These are phyloP conservation scores for Jasminum sambac DNA, from an alignment of 257 asterid genomes.

Conservation along the genomic window DNA sequence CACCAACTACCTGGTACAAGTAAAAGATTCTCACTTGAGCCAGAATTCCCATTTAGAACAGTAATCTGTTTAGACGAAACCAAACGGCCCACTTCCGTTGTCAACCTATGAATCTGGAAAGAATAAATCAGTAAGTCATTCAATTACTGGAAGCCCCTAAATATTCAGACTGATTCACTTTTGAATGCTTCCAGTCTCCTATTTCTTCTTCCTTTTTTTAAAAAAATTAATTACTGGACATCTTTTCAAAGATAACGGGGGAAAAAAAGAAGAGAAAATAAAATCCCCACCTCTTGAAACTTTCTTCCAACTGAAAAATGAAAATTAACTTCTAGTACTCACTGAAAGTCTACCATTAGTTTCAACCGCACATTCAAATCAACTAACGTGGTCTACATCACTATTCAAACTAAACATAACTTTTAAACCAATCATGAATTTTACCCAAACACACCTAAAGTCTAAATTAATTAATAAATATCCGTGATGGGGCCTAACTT, in stretches of 20 bases:
- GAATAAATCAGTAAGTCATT: conserved; percentile 20
- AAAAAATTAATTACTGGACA: too few relatives aligned
- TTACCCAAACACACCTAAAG: background rate
- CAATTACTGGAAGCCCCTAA: background rate
- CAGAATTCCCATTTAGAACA: conserved; percentile 64
- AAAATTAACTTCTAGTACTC: too few relatives aligned
- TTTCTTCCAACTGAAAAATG: too few relatives aligned
- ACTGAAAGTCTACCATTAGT: too few relatives aligned
- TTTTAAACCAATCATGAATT: too few relatives aligned
- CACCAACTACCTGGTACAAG: conserved; percentile 1
- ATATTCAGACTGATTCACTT: background rate
- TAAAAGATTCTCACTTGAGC: conserved; percentile 42
- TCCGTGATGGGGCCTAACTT: too few relatives aligned
- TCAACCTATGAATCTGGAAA: conserved; percentile 66
- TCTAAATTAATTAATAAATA: background rate
- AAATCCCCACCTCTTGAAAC: background rate
- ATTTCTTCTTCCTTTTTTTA: too few relatives aligned
- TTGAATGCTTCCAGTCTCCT: background rate
- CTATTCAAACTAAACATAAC: too few relatives aligned
- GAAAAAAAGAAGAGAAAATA: background rate
- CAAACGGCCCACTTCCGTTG: conserved; percentile 70
- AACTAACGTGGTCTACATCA: too few relatives aligned
- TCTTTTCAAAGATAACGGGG: too few relatives aligned
- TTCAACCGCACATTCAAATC: too few relatives aligned
- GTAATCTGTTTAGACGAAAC: conserved; percentile 62